phyloP scores from a whole-genome alignment of 176 grass and related monocot genomes.

The Thalia dealbata region DNA sequence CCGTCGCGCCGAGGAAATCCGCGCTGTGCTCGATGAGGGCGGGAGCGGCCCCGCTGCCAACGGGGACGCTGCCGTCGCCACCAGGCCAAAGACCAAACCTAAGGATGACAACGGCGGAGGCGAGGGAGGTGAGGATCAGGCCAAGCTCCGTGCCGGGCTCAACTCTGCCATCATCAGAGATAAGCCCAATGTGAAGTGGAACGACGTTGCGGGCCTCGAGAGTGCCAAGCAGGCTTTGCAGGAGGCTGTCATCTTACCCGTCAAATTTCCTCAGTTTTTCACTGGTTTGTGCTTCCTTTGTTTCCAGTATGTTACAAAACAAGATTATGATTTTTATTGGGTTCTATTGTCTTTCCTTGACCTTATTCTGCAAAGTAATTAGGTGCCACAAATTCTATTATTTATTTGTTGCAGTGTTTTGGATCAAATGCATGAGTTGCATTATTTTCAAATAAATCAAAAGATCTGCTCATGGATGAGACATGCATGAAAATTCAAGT shows the following conservation, averaged over 20 bases:
- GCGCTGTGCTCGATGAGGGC: conserved; percentile 80
- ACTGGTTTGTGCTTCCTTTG: conserved; percentile 39
- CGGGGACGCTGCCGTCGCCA: conserved; percentile 63
- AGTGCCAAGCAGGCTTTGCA: conserved; percentile 94
- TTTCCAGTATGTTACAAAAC: too few species aligned
- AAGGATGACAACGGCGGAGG: conserved; percentile 61
- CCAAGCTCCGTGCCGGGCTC: conserved; percentile 78
- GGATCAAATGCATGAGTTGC: too few species aligned
- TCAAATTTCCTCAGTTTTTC: conserved; percentile 99
- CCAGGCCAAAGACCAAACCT: conserved; percentile 83
- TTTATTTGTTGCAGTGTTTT: too few species aligned
- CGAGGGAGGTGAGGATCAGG: conserved; percentile 65
- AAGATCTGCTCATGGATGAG: too few species aligned
- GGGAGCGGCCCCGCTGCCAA: conserved; percentile 38
- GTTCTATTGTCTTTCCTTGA: background rate
- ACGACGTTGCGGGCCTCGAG: conserved; percentile 80
- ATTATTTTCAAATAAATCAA: too few species aligned
- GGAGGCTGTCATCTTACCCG: conserved; percentile 90
- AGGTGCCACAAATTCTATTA: background rate
- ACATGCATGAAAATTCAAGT: too few species aligned
- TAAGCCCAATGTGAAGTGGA: conserved; percentile 98
- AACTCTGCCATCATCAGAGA: conserved; percentile 93
- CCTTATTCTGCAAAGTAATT: background rate
- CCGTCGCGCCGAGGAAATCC: conserved; percentile 96
- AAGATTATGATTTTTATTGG: background rate